Conservation (phyloP, 495 filamentous ascomycete species). For the Aspergillus leporis region DNA sequence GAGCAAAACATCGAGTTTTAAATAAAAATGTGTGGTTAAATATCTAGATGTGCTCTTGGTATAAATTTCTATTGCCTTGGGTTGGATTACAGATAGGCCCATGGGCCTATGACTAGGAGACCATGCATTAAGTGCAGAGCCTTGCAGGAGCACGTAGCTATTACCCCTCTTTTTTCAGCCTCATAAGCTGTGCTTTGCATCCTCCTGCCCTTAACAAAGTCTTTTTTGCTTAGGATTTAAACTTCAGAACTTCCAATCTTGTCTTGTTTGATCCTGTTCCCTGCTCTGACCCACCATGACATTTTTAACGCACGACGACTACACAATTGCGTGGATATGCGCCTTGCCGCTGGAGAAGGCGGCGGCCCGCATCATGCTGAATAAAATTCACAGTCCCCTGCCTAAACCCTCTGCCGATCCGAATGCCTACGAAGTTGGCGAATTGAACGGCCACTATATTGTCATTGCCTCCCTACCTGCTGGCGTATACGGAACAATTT, state of each 20-base stretch:
- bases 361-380: constrained; percentile 40
- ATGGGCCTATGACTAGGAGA: no score
- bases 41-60: no score
- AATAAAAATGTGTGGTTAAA: no score
- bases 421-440: constrained; percentile 35
- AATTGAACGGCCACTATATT: constrained; percentile 22
- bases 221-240: background rate
- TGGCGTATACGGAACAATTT: no score
- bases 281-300: constrained; percentile 4
- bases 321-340: constrained; percentile 52
- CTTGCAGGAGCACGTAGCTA: constrained; percentile 6
- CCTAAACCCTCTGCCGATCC: constrained; percentile 25
- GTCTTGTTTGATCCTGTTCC: background rate
- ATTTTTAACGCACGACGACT: constrained; percentile 30
- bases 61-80: no score
- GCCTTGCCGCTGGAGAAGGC: constrained; percentile 37
- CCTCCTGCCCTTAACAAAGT: background rate
- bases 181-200: background rate
- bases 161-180: constrained; percentile 1
- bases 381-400: constrained; percentile 33
- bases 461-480: no score
- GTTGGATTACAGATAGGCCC: no score
- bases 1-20: no score
- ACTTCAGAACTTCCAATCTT: no score
- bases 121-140: no score